Evolutionary conservation across 805 yeast species (phyloP).

Genomic region (Soucietia sequanensis): DNA sequence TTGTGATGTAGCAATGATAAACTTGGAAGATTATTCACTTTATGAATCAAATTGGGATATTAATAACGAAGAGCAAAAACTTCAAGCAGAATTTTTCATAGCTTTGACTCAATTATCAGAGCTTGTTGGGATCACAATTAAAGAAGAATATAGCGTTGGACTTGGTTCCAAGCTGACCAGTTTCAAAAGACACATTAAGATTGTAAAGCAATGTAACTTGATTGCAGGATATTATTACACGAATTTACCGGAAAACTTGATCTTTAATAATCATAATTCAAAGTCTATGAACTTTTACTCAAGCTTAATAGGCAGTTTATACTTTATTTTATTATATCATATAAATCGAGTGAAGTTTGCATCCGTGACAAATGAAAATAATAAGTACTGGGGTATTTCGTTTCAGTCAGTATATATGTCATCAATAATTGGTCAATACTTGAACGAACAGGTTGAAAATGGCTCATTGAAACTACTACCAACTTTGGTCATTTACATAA

Average conservation of each 20-base stretch:
- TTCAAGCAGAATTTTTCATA: constrained; percentile 5
- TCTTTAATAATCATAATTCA: constrained; percentile 4
- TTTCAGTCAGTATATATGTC: constrained; percentile 5
- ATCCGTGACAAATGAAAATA: not conserved
- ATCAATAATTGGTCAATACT: constrained; percentile 4
- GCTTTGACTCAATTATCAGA: constrained; percentile 4
- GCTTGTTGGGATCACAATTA: constrained; percentile 5
- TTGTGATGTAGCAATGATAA: constrained; percentile 3
- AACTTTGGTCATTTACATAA: constrained; percentile 5
- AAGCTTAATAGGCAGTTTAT: constrained; percentile 3
- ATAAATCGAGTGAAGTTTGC: constrained; percentile 8
- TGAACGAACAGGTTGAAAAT: not conserved
- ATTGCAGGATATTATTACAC: constrained; percentile 6
- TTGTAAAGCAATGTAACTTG: constrained; percentile 7
- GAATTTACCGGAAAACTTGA: constrained; percentile 4
- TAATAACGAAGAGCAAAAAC: constrained; percentile 1
- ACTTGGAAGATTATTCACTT: constrained; percentile 7
- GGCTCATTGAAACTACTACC: constrained; percentile 6
- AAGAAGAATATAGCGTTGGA: constrained; percentile 5
- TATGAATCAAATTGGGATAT: constrained; percentile 8
- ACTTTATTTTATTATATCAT: constrained; percentile 7
- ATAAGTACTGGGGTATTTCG: constrained; percentile 9
- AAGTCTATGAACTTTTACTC: constrained; percentile 3
- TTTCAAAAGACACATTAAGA: not conserved
- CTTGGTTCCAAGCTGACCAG: not conserved